Evolutionary conservation across 2,329 filamentous ascomycete species (phyloP).

Genomic region (Nothopassalora personata): DNA sequence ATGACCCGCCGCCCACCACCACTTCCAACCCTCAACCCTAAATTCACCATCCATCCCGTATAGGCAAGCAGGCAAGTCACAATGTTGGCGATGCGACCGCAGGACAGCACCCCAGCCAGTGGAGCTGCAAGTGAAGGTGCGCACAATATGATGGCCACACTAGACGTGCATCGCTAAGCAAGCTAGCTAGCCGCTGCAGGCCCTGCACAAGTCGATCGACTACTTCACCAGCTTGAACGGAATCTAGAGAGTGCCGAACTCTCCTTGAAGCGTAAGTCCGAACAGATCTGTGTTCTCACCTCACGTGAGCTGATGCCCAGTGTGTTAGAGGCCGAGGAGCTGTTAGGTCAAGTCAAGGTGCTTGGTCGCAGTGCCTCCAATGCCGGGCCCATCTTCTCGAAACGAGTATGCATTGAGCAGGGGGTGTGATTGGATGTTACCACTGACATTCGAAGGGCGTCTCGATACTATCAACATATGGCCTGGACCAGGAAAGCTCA

Average conservation of each 20-base stretch:
- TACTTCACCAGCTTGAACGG: conserved; percentile 26
- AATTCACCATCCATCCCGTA: not conserved
- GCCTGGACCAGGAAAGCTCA: conserved; percentile 60
- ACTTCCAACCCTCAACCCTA: not conserved
- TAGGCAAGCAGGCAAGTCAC: not conserved
- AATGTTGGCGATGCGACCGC: conserved; percentile 13
- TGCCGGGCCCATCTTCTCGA: conserved; percentile 79
- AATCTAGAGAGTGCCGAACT: conserved; percentile 26
- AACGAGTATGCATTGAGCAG: conserved; percentile 51
- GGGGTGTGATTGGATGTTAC: not conserved
- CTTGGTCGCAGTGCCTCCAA: conserved; percentile 66
- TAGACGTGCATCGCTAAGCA: conserved; percentile 6
- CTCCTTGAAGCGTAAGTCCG: conserved; percentile 24
- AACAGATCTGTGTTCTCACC: not conserved
- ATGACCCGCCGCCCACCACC: too few species aligned
- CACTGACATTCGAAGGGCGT: conserved; percentile 57
- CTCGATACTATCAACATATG: conserved; percentile 63
- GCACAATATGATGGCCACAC: not conserved
- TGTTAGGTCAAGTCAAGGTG: conserved; percentile 64
- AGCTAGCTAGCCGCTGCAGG: conserved; percentile 10
- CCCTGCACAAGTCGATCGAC: conserved; percentile 25
- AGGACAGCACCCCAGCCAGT: conserved; percentile 4
- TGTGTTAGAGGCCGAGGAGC: conserved; percentile 54
- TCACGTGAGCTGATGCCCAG: conserved; percentile 7
- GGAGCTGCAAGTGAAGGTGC: conserved; percentile 9